These are phyloP conservation scores for Flagelloscypha sp. DNA, from an alignment of 768 basidiomycete genomes.

Conservation along the genomic window DNA sequence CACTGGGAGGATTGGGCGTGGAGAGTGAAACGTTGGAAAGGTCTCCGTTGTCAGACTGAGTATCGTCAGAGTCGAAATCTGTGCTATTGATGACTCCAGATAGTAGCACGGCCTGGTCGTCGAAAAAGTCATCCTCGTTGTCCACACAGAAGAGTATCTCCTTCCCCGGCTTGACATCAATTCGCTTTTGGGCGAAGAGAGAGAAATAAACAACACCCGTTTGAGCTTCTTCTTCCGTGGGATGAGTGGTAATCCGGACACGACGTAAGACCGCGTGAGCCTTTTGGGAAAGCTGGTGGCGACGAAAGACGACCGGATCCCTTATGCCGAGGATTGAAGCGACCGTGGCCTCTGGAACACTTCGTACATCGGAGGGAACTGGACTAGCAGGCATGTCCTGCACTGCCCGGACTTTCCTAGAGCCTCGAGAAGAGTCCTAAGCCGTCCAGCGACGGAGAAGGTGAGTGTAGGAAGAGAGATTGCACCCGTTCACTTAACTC, in stretches of 20 bases:
- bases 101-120: conserved; percentile 52
- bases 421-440: too few species aligned
- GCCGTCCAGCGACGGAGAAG: too few species aligned
- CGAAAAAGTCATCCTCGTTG: conserved; percentile 42
- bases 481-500: too few species aligned
- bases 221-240: conserved; percentile 32
- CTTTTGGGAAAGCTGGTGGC: conserved; percentile 59
- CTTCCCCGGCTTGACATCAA: conserved; percentile 64
- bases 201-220: conserved; percentile 44
- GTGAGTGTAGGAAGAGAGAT: too few species aligned
- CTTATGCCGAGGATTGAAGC: conserved; percentile 55
- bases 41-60: too few species aligned
- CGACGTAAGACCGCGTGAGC: conserved; percentile 62
- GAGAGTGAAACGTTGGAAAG: too few species aligned
- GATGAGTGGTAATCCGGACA: conserved; percentile 41
- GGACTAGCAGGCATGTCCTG: too few species aligned
- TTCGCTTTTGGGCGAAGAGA: conserved; percentile 60
- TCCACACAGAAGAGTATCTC: conserved; percentile 57
- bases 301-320: conserved; percentile 54
- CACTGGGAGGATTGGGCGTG: too few species aligned
- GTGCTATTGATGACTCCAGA: too few species aligned
- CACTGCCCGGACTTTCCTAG: too few species aligned
- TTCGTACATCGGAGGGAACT: conserved; percentile 1
- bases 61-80: too few species aligned
- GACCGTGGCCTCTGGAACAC: conserved; percentile 24